These are phyloP conservation scores for Brassica napus DNA, from an alignment of 345 rosid genomes.

Conservation along the genomic window DNA sequence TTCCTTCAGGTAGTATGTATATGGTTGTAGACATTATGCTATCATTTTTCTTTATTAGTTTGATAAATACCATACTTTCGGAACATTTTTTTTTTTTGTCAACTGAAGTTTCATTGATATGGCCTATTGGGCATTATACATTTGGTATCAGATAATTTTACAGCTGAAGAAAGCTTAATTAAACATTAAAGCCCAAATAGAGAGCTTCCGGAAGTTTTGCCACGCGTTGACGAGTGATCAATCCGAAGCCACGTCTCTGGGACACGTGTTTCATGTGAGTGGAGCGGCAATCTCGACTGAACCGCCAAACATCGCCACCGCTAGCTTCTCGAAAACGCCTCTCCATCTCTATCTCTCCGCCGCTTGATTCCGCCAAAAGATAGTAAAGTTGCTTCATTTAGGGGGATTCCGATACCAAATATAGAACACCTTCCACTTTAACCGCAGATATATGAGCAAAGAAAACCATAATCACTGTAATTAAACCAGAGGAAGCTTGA, in stretches of 20 bases:
- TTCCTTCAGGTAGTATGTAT: background rate
- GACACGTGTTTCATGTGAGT: background rate
- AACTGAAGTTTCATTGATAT: background rate
- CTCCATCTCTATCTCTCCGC: background rate
- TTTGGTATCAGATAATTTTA: background rate
- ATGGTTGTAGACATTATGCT: conserved; percentile 8
- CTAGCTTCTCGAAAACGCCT: background rate
- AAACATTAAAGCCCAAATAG: no score
- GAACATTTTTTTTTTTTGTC: no score
- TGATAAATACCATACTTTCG: background rate
- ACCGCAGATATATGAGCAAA: background rate
- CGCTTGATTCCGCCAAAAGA: background rate
- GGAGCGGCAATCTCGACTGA: background rate
- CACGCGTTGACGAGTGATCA: background rate
- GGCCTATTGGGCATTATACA: background rate
- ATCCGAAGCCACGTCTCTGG: background rate
- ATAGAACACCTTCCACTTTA: background rate
- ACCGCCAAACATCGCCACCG: background rate
- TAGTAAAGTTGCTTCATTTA: background rate
- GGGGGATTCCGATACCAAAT: background rate
- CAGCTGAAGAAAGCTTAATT: no score
- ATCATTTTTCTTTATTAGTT: background rate
- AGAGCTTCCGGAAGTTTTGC: no score
- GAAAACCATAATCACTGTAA: background rate
- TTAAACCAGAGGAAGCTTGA: no score